These are phyloP conservation scores for Penicillium malachiteum DNA, from an alignment of 495 filamentous ascomycete species.

Conservation along the genomic window DNA sequence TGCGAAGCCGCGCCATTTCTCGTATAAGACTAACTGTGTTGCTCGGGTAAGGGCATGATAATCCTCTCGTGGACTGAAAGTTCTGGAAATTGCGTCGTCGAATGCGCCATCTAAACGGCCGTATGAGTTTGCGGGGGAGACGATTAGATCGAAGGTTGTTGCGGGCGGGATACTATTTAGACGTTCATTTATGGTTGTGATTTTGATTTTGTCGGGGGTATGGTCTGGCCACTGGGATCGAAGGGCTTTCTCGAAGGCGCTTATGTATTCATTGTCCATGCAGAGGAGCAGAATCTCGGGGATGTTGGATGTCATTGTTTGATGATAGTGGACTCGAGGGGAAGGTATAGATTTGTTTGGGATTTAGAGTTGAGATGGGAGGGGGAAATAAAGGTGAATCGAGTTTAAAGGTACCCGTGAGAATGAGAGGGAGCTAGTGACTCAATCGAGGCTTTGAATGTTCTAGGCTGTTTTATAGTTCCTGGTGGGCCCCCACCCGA, in stretches of 20 bases:
- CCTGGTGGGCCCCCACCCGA: too few species aligned
- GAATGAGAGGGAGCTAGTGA: too few species aligned
- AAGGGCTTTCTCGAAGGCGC: constrained; percentile 29
- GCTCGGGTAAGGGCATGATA: constrained; percentile 46
- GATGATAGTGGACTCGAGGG: neutral
- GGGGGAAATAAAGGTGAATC: too few species aligned
- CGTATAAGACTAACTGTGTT: constrained; percentile 42
- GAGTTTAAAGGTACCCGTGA: too few species aligned
- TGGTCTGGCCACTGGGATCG: constrained; percentile 19
- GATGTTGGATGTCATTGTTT: constrained; percentile 29
- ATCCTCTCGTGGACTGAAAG: constrained; percentile 42
- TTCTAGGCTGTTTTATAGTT: too few species aligned
- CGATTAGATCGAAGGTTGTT: constrained; percentile 44
- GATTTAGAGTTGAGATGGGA: too few species aligned
- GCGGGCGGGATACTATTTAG: constrained; percentile 29
- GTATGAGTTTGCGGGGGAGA: constrained; percentile 55
- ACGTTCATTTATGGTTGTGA: constrained; percentile 35
- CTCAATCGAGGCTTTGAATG: too few species aligned
- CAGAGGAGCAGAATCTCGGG: constrained; percentile 42
- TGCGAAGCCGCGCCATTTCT: constrained; percentile 46
- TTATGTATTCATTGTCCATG: constrained; percentile 28
- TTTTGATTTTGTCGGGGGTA: constrained; percentile 16
- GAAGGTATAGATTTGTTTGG: neutral
- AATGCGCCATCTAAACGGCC: constrained; percentile 52
- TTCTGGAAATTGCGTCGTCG: constrained; percentile 51